Base-by-base conservation (phyloP, 2,329 filamentous ascomycete species). In the Alternaria sp. region DNA sequence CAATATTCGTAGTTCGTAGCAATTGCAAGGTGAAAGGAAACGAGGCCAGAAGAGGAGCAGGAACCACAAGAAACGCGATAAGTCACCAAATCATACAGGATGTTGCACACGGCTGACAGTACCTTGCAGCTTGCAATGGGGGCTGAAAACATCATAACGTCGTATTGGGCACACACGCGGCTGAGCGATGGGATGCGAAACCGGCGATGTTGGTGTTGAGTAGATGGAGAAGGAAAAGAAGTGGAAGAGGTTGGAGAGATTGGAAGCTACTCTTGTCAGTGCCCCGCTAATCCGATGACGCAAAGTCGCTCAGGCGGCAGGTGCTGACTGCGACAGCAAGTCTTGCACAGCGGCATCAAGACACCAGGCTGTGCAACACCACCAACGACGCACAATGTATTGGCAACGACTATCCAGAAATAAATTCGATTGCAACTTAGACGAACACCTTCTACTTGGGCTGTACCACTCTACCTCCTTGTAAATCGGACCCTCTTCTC, bases 101-200 rank as follows among this genome's bases (percentile, higher is more conserved):
- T 43, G 36, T n/a, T 52, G 48, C 57, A 54, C 38, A 57, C 53
- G 59, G 67, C 63, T 71, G 61, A 62, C 60, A 52, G 55, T 56
- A 62, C 55, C 60, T 64, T 61, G 53, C 56, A 61, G 62, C 51
- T 44, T 57, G 62, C 50, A 34, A 34, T 62, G 62, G 60, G 62
- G 60, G 63, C 66, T 49, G 60, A 58, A 57, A 60, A 41, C 48
- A 43, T 50, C 11, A 43, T 46, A 53, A 55, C 52, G 22, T 18
- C 46, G 20, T 34, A 9, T 11, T 44, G 18, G 43, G 22, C 32
- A 48, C 41, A 44, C 36, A 32, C 36, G 16, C 40, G 46, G 30
- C 18, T 40, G 45, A 25, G 18, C 43, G 28, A 38, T n/a, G 32
- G 1, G 16, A 14, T 36, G 45, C 52, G 40, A 40, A 30, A n/a